Percentiles rank a stretch among this genome's conserved stretches.
These are phyloP conservation scores for Oligophagozyma castellii DNA, from an alignment of 1,139 yeast species.

Conservation along the genomic window DNA sequence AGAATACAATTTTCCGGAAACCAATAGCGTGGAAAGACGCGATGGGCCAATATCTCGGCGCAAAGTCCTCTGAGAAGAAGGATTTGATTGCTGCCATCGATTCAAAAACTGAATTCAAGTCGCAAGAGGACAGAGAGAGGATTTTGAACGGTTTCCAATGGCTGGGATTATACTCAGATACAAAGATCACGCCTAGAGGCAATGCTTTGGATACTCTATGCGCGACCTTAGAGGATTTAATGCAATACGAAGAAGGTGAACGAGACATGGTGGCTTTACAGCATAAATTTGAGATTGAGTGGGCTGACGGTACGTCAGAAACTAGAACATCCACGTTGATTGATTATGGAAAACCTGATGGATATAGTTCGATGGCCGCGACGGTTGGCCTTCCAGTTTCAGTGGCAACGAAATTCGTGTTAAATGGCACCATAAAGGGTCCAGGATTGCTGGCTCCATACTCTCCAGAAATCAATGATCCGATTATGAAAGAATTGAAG, in stretches of 20 bases:
- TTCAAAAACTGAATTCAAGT: conserved; percentile 67
- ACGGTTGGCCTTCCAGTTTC: conserved; percentile 98
- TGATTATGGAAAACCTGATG: conserved; percentile 89
- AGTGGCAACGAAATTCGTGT: conserved; percentile 78
- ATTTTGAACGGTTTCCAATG: conserved; percentile 82
- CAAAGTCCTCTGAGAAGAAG: conserved; percentile 51
- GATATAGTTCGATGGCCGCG: conserved; percentile 97
- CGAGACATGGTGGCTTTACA: conserved; percentile 90
- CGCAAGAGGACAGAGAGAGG: conserved; percentile 70
- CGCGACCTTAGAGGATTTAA: conserved; percentile 86
- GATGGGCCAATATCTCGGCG: conserved; percentile 59
- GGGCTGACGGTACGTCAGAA: conserved; percentile 87
- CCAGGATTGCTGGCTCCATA: conserved; percentile 92
- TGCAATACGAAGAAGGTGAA: conserved; percentile 94
- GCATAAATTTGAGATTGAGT: conserved; percentile 94
- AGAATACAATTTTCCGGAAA: conserved; percentile 41
- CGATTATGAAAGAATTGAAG: conserved; percentile 83
- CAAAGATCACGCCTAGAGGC: conserved; percentile 71
- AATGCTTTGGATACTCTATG: conserved; percentile 93
- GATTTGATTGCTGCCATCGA: conserved; percentile 68
- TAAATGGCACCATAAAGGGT: conserved; percentile 64
- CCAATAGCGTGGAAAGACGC: conserved; percentile 84
- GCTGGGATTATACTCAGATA: conserved; percentile 82
- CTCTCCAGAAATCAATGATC: conserved; percentile 77
- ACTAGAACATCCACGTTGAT: conserved; percentile 90